These are phyloP conservation scores for Larix sibirica DNA, from an alignment of 83 land plant species.

Conservation along the genomic window DNA sequence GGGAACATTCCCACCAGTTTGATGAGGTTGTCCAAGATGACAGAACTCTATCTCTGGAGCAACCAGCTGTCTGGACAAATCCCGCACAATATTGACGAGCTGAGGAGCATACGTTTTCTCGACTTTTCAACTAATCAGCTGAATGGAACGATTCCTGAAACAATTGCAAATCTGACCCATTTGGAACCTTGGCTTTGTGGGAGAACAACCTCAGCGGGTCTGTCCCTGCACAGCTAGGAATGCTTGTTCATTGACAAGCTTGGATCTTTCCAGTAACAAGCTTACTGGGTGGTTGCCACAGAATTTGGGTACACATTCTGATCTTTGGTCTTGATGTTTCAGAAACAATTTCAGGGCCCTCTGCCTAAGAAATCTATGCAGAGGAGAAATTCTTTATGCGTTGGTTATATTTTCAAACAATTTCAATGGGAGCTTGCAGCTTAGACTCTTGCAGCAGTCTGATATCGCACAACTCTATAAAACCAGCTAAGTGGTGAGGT, in stretches of 20 bases:
- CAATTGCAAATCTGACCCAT: neutral
- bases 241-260: conserved; percentile 32
- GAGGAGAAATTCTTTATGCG: neutral
- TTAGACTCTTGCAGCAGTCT: conserved; percentile 11
- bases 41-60: too few relatives aligned
- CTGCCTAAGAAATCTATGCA: conserved; percentile 16
- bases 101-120: too few relatives aligned
- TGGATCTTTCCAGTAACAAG: too few relatives aligned
- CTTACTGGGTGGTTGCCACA: too few relatives aligned
- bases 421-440: conserved; percentile 26
- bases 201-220: conserved; percentile 19
- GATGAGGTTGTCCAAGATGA: too few relatives aligned
- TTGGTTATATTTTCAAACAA: conserved; percentile 35
- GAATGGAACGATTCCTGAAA: too few relatives aligned
- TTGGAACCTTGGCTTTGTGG: neutral
- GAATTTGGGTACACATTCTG: too few relatives aligned
- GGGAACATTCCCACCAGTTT: too few relatives aligned
- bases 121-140: too few relatives aligned
- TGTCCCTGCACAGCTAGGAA: conserved; percentile 17
- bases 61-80: too few relatives aligned
- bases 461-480: neutral
- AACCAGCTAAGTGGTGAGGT: conserved; percentile 10
- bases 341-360: conserved; percentile 17
- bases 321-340: conserved; percentile 30
- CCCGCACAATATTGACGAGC: too few relatives aligned